phyloP scores from a whole-genome alignment of 805 yeast genomes.

The Vanderwaltozyma polyspora region DNA sequence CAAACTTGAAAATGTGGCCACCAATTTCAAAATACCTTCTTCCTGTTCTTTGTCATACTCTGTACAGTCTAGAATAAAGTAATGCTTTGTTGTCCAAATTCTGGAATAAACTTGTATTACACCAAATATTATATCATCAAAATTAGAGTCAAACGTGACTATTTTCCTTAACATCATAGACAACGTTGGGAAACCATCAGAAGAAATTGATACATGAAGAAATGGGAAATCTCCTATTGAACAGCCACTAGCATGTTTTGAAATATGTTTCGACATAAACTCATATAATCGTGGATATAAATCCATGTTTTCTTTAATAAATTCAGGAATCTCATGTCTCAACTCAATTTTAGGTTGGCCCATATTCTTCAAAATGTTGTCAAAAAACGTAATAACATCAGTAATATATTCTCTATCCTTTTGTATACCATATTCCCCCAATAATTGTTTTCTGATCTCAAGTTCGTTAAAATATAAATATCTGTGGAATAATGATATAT shows the following conservation, averaged over 20 bases:
- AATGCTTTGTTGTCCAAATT: slow-evolving; percentile 59
- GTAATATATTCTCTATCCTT: slow-evolving; percentile 15
- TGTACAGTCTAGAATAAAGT: slow-evolving; percentile 59
- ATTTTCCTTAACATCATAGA: slow-evolving; percentile 39
- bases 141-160: slow-evolving; percentile 26
- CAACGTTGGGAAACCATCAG: slow-evolving; percentile 63
- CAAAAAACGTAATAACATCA: slow-evolving; percentile 33
- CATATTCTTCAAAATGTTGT: slow-evolving; percentile 33
- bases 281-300: slow-evolving; percentile 49
- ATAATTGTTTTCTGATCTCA: slow-evolving; percentile 22
- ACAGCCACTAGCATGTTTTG: slow-evolving; percentile 36
- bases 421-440: slow-evolving; percentile 7
- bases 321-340: slow-evolving; percentile 46
- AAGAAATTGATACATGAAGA: slow-evolving; percentile 52
- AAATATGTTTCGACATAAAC: slow-evolving; percentile 58
- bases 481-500: slow-evolving; percentile 34
- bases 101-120: slow-evolving; percentile 55
- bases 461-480: slow-evolving; percentile 41
- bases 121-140: slow-evolving; percentile 46
- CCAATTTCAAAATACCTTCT: slow-evolving; percentile 14
- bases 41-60: slow-evolving; percentile 31
- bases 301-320: slow-evolving; percentile 38
- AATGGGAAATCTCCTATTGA: slow-evolving; percentile 27
- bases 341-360: slow-evolving; percentile 52
- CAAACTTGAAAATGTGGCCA: slow-evolving; percentile 29